Evolutionary conservation across 2,329 filamentous ascomycete genomes (phyloP).

Genomic region (Fusarium nodosum): DNA sequence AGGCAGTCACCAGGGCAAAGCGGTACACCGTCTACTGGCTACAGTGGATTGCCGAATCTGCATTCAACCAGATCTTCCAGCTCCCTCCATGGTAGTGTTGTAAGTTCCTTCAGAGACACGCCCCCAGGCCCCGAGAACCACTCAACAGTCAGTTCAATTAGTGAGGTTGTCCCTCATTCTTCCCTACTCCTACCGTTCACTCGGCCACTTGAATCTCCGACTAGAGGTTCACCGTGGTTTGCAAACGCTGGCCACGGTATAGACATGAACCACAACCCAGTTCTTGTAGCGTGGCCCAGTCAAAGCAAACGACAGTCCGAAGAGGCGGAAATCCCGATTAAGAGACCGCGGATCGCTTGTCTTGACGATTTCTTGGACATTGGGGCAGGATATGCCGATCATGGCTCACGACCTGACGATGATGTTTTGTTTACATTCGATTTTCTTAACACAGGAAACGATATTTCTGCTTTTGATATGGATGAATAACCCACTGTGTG

Average conservation of each 20-base stretch:
- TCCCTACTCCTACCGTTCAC: constrained; percentile 43
- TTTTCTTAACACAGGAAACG: constrained; percentile 40
- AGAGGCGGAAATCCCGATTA: constrained; percentile 24
- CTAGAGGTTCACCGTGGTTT: constrained; percentile 34
- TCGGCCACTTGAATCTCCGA: constrained; percentile 37
- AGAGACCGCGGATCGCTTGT: constrained; percentile 41
- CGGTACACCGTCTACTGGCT: constrained; percentile 42
- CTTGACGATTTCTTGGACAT: constrained; percentile 46
- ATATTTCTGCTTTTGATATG: constrained; percentile 46
- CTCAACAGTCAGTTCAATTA: constrained; percentile 32
- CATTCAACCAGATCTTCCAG: constrained; percentile 43
- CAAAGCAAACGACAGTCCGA: constrained; percentile 46
- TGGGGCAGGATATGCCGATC: constrained; percentile 41
- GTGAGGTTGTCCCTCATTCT: constrained; percentile 26
- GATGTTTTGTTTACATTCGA: constrained; percentile 47
- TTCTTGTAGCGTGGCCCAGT: constrained; percentile 33
- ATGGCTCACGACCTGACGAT: constrained; percentile 36
- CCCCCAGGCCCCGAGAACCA: constrained; percentile 40
- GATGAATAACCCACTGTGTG: constrained; percentile 36
- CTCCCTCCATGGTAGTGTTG: constrained; percentile 36
- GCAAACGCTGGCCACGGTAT: constrained; percentile 5
- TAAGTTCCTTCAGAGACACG: constrained; percentile 44
- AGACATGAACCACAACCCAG: constrained; percentile 3
- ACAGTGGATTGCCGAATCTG: constrained; percentile 45
- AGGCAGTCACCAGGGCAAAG: constrained; percentile 27